phyloP scores from a whole-genome alignment of 495 filamentous ascomycete species.

The Cryomyces antarcticus region DNA sequence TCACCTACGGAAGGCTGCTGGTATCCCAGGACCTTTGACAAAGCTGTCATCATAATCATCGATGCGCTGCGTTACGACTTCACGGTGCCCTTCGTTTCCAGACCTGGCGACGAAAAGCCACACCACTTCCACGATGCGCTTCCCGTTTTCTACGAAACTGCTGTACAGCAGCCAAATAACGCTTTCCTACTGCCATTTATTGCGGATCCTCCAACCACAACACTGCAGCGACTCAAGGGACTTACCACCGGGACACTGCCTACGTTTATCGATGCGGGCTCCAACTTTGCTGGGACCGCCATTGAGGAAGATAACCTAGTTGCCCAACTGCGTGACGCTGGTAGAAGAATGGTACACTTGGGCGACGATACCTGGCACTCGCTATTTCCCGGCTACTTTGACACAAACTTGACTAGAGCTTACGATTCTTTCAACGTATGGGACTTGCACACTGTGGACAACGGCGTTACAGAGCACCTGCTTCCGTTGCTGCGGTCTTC shows the following conservation, averaged over 20 bases:
- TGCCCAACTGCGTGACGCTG: slow-evolving; percentile 56
- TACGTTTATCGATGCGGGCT: slow-evolving; percentile 82
- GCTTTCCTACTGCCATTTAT: slow-evolving; percentile 90
- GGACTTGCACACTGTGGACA: slow-evolving; percentile 93
- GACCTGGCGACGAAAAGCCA: slow-evolving; percentile 25
- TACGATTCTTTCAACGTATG: slow-evolving; percentile 98
- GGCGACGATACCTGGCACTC: slow-evolving; percentile 94
- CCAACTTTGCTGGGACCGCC: slow-evolving; percentile 88
- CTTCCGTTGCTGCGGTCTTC: slow-evolving; percentile 54
- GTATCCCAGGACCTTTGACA: slow-evolving; percentile 83
- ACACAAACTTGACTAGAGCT: slow-evolving; percentile 57
- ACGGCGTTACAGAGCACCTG: slow-evolving; percentile 83
- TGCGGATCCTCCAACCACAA: slow-evolving; percentile 87
- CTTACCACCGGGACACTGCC: slow-evolving; percentile 89
- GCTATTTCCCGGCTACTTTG: slow-evolving; percentile 81
- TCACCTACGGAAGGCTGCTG: slow-evolving; percentile 59
- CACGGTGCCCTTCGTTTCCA: slow-evolving; percentile 54
- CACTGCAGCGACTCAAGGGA: slow-evolving; percentile 79
- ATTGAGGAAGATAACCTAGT: slow-evolving; percentile 95
- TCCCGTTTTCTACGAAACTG: slow-evolving; percentile 65
- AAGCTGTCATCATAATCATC: slow-evolving; percentile 76
- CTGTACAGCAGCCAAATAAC: slow-evolving; percentile 48
- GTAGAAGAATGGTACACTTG: slow-evolving; percentile 75
- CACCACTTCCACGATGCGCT: slow-evolving; percentile 75
- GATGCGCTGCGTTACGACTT: slow-evolving; percentile 96